Conservation (phyloP, 805 yeast species). For the Cyberlindnera bimundalis region DNA sequence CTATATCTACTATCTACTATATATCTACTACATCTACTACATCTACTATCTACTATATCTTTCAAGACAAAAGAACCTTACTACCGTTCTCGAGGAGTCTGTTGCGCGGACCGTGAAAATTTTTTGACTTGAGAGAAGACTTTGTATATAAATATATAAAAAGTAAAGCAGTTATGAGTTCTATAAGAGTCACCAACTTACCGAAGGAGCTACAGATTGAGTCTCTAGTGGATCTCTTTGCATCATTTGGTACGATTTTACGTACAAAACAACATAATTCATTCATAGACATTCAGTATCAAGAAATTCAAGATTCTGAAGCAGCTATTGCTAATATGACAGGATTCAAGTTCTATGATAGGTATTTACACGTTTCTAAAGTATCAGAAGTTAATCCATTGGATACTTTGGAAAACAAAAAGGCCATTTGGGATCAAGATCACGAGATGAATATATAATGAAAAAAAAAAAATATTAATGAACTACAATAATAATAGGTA, state of each 20-base stretch:
- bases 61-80: too few species aligned
- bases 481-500: too few species aligned
- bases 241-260: constrained; percentile 26
- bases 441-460: neutral
- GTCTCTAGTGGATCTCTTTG: constrained; percentile 15
- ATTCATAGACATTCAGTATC: constrained; percentile 23
- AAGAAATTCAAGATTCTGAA: constrained; percentile 24
- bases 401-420: constrained; percentile 8
- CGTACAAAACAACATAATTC: neutral
- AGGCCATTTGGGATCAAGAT: constrained; percentile 18
- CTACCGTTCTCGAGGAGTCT: too few species aligned
- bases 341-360: constrained; percentile 20
- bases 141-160: too few species aligned
- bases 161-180: too few species aligned
- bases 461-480: neutral
- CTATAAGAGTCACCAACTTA: constrained; percentile 19
- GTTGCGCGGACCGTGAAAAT: too few species aligned
- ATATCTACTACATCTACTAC: too few species aligned
- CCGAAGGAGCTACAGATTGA: constrained; percentile 16
- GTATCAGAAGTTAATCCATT: constrained; percentile 10
- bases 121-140: too few species aligned
- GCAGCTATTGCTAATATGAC: constrained; percentile 26
- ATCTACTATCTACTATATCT: too few species aligned
- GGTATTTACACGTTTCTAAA: constrained; percentile 21
- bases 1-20: too few species aligned